Base-by-base conservation (phyloP, 768 basidiomycete species). In the Rhizopogon roseolus region DNA sequence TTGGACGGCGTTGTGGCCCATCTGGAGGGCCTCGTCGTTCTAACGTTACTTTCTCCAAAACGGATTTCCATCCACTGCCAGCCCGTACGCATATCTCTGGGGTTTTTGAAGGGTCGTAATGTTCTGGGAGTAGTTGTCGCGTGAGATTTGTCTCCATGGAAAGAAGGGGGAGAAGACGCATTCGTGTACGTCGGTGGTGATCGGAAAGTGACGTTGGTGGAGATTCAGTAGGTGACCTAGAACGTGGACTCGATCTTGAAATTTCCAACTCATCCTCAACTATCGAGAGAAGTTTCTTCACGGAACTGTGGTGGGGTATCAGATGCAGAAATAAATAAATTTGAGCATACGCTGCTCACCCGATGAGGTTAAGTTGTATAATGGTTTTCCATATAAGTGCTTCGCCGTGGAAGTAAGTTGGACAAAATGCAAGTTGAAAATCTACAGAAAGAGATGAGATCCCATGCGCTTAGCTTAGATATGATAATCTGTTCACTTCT, bases 351-450 rank as follows among this genome's bases (percentile, higher is more conserved):
- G 4, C 1, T 17, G 61, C 71, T 13, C 48, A 84, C 85, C 79
- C 69, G 55, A 88, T 85, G 57, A 88, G 68, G 60, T 88, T 88
- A 41, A 88, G 78, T 57, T 88, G 83, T 7, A 89, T 76, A 50
- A 88, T 76, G 11, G 78, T 75, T 56, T 75, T 79, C 86, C 86
- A 89, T 6, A 81, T 75, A 0, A 72, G 60, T 16, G 80, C 72
- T 55, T 89, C 85, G 42, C 62, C 73, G 41, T 78, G 76, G 53
- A 88, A 87, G 52, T 81, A 77, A 25, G 72, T 74, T 0, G 85
- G 86, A 8, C 82, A 78, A 60, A 86, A 86, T 0, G 80, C 76
- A 7, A 88, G 63, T 62, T 86, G 84, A 57, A 88, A 88, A 61
- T 89, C 86, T 88, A 58, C 2, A 13, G 36, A 13, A 4, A 32